Evolutionary conservation across 805 yeast species (phyloP), one percentile per base, ranked within the genome.

Genomic region (Yarrowia divulgata): DNA sequence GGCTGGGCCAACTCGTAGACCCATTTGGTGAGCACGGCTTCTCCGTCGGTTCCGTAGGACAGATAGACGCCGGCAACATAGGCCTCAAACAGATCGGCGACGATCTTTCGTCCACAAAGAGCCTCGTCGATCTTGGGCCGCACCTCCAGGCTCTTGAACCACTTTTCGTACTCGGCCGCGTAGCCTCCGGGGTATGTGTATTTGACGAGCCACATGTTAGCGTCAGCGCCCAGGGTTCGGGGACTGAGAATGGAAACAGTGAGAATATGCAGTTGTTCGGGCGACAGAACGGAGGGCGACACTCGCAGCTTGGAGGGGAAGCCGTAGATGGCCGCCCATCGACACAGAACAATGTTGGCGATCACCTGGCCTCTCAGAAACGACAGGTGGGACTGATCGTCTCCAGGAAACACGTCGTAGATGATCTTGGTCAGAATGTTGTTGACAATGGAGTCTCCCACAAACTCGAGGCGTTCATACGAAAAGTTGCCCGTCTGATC

Each of bases 31-130:
- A 63, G 35, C 1, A 75, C 77, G 3, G 71, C 73, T 0, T 68
- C 64, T 6, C 73, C 72, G 9, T 80, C 81, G 14, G 77, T 75
- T 29, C 81, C 78, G 54, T 84, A 80, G 71, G 90, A 96, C 29
- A 86, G 81, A 8, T 84, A 84, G 40, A 94, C 78, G 0, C 96
- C 99, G 8, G 97, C 98, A 57, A 95, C 83, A 73, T 94, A 94
- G 0, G 98, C 97, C 79, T 95, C 99, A 76, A 94, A 91, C 0
- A 90, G 87, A 81, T 94, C 99, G 0, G 98, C 97, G 74, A 84
- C 85, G 4, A 90, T 81, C 75, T 95, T 95, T 1, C 52, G 29
- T 10, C 52, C 52, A 18, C 72, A 77, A 1, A 60, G 40, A 8
- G 66, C 42, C 42, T 42, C 50, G 29, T 60, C 46, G 34, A 18